A percentile compares a stretch with the other conserved stretches of the same genome.
These are phyloP conservation scores for Talaromyces thailandensis DNA, from an alignment of 495 filamentous ascomycete species.

Conservation along the genomic window DNA sequence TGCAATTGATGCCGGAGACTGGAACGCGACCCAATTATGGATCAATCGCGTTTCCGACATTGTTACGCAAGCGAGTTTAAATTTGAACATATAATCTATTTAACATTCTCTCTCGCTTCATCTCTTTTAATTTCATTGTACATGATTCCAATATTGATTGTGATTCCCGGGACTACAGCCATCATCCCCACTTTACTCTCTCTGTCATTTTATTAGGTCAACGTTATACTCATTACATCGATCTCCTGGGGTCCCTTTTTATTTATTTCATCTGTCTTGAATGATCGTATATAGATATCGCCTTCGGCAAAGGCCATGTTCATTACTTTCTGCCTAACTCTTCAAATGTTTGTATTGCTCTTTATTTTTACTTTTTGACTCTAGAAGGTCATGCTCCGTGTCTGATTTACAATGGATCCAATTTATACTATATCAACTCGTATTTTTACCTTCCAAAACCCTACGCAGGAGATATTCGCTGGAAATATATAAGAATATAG, in stretches of 20 bases:
- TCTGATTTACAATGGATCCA: no score
- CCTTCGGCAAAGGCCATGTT: no score
- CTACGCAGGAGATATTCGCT: no score
- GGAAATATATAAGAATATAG: no score
- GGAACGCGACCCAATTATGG: slow-evolving; percentile 57
- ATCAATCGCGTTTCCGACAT: slow-evolving; percentile 64
- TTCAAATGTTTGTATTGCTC: no score
- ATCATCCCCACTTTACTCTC: not conserved
- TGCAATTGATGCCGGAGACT: slow-evolving; percentile 62
- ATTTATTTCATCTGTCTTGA: not conserved
- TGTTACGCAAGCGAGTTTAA: slow-evolving; percentile 50
- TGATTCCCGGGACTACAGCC: not conserved
- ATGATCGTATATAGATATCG: not conserved
- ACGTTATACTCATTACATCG: not conserved
- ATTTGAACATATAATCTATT: slow-evolving; percentile 6
- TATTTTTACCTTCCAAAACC: no score
- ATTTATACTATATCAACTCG: no score
- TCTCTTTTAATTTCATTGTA: not conserved
- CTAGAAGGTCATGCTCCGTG: no score
- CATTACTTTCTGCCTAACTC: no score
- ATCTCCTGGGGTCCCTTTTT: not conserved
- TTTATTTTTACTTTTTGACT: no score
- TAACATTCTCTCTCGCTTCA: not conserved
- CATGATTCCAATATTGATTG: not conserved
- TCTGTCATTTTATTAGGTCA: not conserved